Percentiles rank a stretch among this genome's conserved stretches.
Evolutionary conservation across 1,284 basidiomycete species (phyloP).

Genomic region (Garcileccinum viscosum): DNA sequence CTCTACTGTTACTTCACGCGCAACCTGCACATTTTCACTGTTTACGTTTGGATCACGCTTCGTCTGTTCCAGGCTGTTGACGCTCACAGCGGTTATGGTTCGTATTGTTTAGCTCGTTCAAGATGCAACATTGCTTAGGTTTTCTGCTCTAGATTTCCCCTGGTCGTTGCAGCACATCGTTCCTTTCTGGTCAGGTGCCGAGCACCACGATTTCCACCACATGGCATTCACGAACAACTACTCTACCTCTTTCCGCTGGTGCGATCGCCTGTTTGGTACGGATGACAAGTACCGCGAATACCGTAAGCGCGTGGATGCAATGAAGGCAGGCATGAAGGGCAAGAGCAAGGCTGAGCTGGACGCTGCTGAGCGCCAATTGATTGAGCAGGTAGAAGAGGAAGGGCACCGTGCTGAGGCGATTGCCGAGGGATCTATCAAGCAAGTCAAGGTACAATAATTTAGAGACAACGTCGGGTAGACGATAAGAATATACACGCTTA

Average conservation of each 20-base stretch:
- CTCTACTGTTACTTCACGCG: constrained; percentile 79
- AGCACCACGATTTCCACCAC: constrained; percentile 98
- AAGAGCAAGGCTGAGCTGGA: constrained; percentile 58
- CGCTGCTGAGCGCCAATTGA: constrained; percentile 62
- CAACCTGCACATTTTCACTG: constrained; percentile 88
- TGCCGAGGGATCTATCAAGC: constrained; percentile 37
- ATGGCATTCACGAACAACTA: constrained; percentile 92
- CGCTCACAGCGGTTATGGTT: constrained; percentile 94
- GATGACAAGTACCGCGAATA: constrained; percentile 86
- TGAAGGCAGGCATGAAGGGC: constrained; percentile 60
- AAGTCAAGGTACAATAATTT: constrained; percentile 30
- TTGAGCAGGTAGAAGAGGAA: constrained; percentile 72
- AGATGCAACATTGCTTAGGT: constrained; percentile 1
- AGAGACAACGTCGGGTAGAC: not conserved
- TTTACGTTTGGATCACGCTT: constrained; percentile 93
- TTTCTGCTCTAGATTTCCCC: constrained; percentile 75
- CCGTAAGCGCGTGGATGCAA: constrained; percentile 62
- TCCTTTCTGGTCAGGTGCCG: constrained; percentile 98
- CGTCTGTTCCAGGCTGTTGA: constrained; percentile 98
- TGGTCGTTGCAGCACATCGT: constrained; percentile 96
- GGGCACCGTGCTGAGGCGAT: constrained; percentile 75
- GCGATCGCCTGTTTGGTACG: constrained; percentile 86
- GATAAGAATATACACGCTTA: not conserved
- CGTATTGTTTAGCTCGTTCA: constrained; percentile 6
- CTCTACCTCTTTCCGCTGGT: constrained; percentile 92